Conservation (phyloP, 176 grass and related monocot species). For the Bolboschoenus planiculmis region DNA sequence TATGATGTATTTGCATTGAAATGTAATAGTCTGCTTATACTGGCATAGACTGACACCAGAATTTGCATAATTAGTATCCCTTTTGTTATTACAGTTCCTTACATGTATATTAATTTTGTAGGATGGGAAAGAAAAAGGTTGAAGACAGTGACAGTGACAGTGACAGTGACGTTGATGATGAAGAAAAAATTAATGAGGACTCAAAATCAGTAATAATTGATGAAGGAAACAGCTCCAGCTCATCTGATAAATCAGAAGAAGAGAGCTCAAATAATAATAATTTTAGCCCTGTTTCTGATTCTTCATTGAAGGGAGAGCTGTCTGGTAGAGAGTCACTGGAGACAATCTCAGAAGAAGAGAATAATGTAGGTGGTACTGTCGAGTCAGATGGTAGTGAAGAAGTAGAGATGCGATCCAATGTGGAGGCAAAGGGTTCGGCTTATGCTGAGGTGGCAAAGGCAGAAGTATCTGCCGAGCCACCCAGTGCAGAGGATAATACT, state of each 20-base stretch:
- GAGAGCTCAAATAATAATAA: conserved; percentile 12
- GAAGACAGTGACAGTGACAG: conserved; percentile 55
- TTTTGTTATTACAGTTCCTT: conserved; percentile 12
- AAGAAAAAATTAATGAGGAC: conserved; percentile 30
- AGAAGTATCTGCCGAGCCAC: neutral
- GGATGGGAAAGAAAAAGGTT: conserved; percentile 87
- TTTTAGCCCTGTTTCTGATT: conserved; percentile 39
- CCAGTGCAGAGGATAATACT: conserved; percentile 11
- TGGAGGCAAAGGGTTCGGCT: conserved; percentile 26
- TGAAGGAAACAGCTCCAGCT: conserved; percentile 48
- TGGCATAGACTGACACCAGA: neutral
- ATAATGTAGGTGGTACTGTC: conserved; percentile 20
- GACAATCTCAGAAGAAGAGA: conserved; percentile 43
- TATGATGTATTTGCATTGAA: neutral
- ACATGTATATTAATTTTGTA: conserved; percentile 21
- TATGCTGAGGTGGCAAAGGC: conserved; percentile 7
- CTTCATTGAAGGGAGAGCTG: conserved; percentile 53
- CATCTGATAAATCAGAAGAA: conserved; percentile 37
- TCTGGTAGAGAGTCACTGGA: conserved; percentile 36
- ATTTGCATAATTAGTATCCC: neutral
- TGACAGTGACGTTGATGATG: conserved; percentile 50
- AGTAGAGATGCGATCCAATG: conserved; percentile 20
- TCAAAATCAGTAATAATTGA: conserved; percentile 54
- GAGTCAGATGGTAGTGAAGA: conserved; percentile 38
- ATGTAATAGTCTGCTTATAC: neutral